Evolutionary conservation across 352 stramenopile species (phyloP), one percentile per base, ranked within the genome.

Genomic region (Phytophthora sansomeana): DNA sequence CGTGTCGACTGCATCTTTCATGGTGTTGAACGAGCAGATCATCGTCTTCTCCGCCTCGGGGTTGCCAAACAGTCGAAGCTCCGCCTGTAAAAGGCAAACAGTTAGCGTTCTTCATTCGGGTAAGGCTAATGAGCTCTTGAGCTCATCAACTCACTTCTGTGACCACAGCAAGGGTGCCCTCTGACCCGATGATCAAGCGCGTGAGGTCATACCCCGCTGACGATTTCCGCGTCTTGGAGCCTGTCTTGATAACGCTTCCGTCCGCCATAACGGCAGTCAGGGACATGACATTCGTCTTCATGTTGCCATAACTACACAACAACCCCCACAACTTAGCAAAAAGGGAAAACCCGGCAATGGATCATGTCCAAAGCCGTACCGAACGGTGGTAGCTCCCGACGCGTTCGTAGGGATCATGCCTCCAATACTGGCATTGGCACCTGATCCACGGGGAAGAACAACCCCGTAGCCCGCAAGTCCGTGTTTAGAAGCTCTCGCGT

Each of bases 391-490:
- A 1, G 88, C 96, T 14, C 90, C 91, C 10, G 89, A 97, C 1
- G 90, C 93, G 44, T 95, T 94, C 14, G 89, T 96, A 19, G 78
- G 73, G 58, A 89, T 76, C 97, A 99, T 99, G 44, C 97, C 97
- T 16, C 97, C 97, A 33, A 99, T 80, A 33, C 87, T 97, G 5
- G 96, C 97, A 62, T 98, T 97, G 9, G 97, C 95, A 30, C 97
- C 97, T 6, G 97, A 67, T 99, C 97, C n/a, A 99, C 91, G 10
- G 96, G 87, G 77, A 99, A 99, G 67, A 96, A 95, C 30, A 98
- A 81, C 6, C 93, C 95, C 16, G 88, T 95, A 28, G 87, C 81
- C 28, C 81, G 75, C 42, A 98, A 63, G 58, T 91, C 77, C 33
- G 89, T 81, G 70, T 98, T 98, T 19, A 98, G 73, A 68, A 91